Base-by-base conservation (phyloP, 2,329 filamentous ascomycete genomes). In the Fusarium illudens region DNA sequence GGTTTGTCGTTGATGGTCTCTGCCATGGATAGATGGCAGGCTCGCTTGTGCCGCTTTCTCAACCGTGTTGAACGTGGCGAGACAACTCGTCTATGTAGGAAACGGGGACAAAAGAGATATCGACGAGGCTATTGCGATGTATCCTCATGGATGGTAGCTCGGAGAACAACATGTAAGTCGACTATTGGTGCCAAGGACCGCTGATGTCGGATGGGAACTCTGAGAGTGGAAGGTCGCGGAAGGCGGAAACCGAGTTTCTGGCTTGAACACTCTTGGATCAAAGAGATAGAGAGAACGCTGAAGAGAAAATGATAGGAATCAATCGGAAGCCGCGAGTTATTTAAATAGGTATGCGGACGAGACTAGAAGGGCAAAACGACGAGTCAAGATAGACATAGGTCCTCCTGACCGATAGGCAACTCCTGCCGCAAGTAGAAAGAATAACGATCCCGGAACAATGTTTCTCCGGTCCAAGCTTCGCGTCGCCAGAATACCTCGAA, bases 401-500 rank as follows among this genome's bases (percentile, higher is more conserved):
- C 12, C 12, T 33, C 12, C 12, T 33, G 4, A 6, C 4, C 12
- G 12, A 17, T 6, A 17, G 17, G 34, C 13, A 39, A 19, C 36
- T 22, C n/a, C 11, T 27, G 22, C 25, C 50, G 12, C 33, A 22
- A 25, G 10, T 9, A 39, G 5, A 13, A 50, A 13, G n/a, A n/a
- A 11, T 12, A 20, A 3, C 17, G 44, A 46, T 22, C 19, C 25
- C 51, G 64, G 69, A 64, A 52, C n/a, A 71, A 64, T 8, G 6
- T 62, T 68, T 27, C 6, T 32, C 70, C 70, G 54, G 12, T 9
- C 7, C 27, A 30, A 65, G 56, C 49, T 61, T 70, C 70, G 67
- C 70, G 69, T 71, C 62, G 53, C 56, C 37, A 66, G 49, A 60
- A 37, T 52, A 67, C 52, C 55, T 65, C 60, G 70, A 74, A 74